A percentile compares a stretch with the other conserved stretches of the same genome.
phyloP scores from a whole-genome alignment of 805 yeast genomes.

The Candida pseudofarinosa region DNA sequence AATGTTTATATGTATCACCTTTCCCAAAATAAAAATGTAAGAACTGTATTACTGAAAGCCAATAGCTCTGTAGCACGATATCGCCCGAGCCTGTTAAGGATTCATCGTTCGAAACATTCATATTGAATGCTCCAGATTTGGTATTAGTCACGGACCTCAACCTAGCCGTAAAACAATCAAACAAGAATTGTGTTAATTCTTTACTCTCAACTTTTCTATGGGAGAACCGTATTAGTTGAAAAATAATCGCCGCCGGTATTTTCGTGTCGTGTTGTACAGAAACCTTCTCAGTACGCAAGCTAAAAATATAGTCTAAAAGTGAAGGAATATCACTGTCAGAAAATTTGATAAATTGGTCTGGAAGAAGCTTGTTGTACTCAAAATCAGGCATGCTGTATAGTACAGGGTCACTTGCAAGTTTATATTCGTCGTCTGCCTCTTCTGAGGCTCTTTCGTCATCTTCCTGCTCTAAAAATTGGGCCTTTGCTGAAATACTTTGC shows the following conservation, averaged over 20 bases:
- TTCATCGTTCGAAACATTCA: conserved; percentile 29
- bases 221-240: conserved; percentile 68
- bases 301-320: conserved; percentile 45
- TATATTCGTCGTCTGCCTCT: conserved; percentile 25
- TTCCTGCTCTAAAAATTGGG: conserved; percentile 7
- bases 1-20: conserved; percentile 51
- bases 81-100: conserved; percentile 46
- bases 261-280: conserved; percentile 44
- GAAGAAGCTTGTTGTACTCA: conserved; percentile 51
- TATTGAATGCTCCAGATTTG: conserved; percentile 53
- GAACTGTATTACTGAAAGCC: conserved; percentile 80
- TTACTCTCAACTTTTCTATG: conserved; percentile 52
- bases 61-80: conserved; percentile 71
- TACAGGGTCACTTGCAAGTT: conserved; percentile 24
- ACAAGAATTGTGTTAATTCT: conserved; percentile 53
- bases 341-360: conserved; percentile 59
- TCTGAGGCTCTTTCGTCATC: conserved; percentile 15
- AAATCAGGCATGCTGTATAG: conserved; percentile 37
- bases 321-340: conserved; percentile 53
- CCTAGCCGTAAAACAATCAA: conserved; percentile 58
- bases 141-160: conserved; percentile 58
- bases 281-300: conserved; percentile 36
- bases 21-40: conserved; percentile 72
- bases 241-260: conserved; percentile 66
- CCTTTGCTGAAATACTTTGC: conserved; percentile 24